Evolutionary conservation across 805 yeast species (phyloP).

Genomic region (Kodamaea laetipori): DNA sequence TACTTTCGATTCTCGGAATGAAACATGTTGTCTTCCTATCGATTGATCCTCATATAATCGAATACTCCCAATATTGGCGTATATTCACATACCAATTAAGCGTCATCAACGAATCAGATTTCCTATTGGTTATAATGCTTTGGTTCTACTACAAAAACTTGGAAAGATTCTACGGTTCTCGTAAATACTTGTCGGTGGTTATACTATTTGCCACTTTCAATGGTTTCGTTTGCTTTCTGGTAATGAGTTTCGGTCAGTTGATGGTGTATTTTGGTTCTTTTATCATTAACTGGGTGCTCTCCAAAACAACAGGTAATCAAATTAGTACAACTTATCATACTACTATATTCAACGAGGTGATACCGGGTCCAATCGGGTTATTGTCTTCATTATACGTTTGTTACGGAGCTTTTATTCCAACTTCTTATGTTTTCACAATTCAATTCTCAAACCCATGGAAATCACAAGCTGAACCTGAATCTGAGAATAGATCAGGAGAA

Average conservation of each 20-base stretch:
- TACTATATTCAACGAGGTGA: conserved; percentile 36
- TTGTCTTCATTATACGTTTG: conserved; percentile 43
- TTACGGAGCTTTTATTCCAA: conserved; percentile 36
- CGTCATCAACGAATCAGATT: conserved; percentile 63
- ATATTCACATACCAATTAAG: conserved; percentile 50
- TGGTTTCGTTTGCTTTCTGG: conserved; percentile 35
- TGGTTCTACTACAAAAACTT: conserved; percentile 55
- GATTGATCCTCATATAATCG: conserved; percentile 55
- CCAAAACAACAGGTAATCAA: not conserved
- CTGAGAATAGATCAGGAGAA: not conserved
- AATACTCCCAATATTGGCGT: conserved; percentile 62
- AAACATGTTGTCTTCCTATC: conserved; percentile 47
- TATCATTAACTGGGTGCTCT: conserved; percentile 9
- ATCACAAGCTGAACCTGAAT: conserved; percentile 1
- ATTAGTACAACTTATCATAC: conserved; percentile 18
- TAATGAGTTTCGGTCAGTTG: conserved; percentile 47
- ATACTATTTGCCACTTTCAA: conserved; percentile 51
- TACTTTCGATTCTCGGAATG: conserved; percentile 44
- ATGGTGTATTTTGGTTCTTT: conserved; percentile 16
- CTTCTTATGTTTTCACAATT: conserved; percentile 38
- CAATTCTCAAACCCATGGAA: conserved; percentile 25
- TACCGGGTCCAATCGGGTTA: conserved; percentile 44
- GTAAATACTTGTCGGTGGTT: conserved; percentile 52
- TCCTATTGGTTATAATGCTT: conserved; percentile 44
- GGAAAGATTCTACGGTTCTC: conserved; percentile 60